Evolutionary conservation across 257 asterid genomes (phyloP).

Genomic region (Solanum bulbocastanum): DNA sequence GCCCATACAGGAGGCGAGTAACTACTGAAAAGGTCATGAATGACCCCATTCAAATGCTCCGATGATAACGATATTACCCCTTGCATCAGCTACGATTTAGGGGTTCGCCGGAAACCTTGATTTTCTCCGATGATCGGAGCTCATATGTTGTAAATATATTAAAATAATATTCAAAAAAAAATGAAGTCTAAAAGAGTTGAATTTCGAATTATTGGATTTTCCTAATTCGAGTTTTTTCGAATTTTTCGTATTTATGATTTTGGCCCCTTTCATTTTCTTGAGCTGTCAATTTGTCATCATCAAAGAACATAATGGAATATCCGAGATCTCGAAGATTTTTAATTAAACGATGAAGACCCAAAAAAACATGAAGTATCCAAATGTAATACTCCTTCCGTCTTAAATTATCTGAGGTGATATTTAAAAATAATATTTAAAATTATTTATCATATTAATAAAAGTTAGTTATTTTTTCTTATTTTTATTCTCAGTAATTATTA

Average conservation of each 20-base stretch:
- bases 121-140: neutral
- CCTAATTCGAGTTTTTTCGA: neutral
- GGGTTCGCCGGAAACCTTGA: neutral
- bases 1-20: conserved; percentile 92
- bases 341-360: neutral
- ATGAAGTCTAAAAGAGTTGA: neutral
- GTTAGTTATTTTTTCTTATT: too few species aligned
- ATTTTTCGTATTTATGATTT: neutral
- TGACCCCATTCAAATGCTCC: conserved; percentile 1
- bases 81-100: conserved; percentile 3
- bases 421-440: too few species aligned
- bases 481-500: too few species aligned
- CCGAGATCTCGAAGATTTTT: neutral
- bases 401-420: too few species aligned
- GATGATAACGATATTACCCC: neutral
- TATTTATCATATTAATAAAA: too few species aligned
- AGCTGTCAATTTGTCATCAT: neutral
- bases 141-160: neutral
- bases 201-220: neutral
- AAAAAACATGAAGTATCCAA: neutral
- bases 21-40: neutral
- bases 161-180: neutral
- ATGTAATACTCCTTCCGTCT: neutral
- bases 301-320: neutral
- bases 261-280: neutral